These are phyloP conservation scores for Verticillium longisporum DNA, from an alignment of 2,329 filamentous ascomycete genomes.

Conservation along the genomic window DNA sequence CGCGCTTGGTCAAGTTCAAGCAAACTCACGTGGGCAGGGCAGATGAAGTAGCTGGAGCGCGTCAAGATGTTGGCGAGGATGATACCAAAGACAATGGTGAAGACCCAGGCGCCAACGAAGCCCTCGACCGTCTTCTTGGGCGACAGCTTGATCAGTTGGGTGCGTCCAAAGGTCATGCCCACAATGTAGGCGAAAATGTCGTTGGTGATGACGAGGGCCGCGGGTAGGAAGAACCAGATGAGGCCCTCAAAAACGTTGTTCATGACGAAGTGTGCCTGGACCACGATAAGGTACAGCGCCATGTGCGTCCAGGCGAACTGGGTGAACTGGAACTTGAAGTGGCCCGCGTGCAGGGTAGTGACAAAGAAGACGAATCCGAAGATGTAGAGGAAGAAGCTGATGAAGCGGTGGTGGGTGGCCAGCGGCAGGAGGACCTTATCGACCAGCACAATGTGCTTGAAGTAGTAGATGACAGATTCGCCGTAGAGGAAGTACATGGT, in stretches of 20 bases:
- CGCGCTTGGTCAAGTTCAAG: background rate
- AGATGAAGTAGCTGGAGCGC: constrained; percentile 95
- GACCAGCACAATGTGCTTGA: constrained; percentile 96
- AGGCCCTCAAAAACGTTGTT: constrained; percentile 99
- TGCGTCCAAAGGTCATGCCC: constrained; percentile 92
- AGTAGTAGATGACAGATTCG: constrained; percentile 99
- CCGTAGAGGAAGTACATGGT: constrained; percentile 99
- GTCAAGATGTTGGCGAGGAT: constrained; percentile 76
- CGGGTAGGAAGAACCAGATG: constrained; percentile 99
- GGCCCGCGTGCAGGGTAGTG: constrained; percentile 83
- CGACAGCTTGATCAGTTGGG: constrained; percentile 94
- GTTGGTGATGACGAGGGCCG: constrained; percentile 92
- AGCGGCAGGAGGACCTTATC: constrained; percentile 89
- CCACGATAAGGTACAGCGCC: constrained; percentile 95
- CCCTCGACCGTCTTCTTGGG: constrained; percentile 99
- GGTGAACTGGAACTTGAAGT: constrained; percentile 98
- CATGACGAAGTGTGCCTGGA: constrained; percentile 98
- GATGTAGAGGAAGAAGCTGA: constrained; percentile 96
- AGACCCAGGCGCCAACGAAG: constrained; percentile 93
- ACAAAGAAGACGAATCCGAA: constrained; percentile 99
- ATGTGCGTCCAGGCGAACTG: constrained; percentile 99
- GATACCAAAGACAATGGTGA: constrained; percentile 82
- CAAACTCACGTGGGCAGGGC: constrained; percentile 72
- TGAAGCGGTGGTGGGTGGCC: constrained; percentile 95
- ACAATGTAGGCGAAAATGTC: constrained; percentile 98